phyloP scores from a whole-genome alignment of 2,329 filamentous ascomycete species.

The Monosporascus ibericus region DNA sequence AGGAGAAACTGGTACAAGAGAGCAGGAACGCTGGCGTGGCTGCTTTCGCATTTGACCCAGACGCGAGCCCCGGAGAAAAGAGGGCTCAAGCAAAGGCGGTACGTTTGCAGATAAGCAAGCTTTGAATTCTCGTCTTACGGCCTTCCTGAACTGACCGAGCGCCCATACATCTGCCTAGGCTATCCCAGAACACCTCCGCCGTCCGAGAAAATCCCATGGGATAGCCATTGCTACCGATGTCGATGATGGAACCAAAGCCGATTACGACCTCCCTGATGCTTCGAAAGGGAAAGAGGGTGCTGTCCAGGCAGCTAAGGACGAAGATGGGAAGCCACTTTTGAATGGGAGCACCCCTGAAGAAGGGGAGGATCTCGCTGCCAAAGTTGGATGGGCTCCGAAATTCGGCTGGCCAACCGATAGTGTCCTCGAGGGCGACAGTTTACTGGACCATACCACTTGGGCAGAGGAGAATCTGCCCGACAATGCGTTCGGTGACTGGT shows the following conservation, averaged over 20 bases:
- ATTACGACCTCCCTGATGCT: constrained; percentile 73
- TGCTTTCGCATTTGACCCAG: constrained; percentile 80
- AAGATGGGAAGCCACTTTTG: constrained; percentile 39
- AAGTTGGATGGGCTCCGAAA: constrained; percentile 81
- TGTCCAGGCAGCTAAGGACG: constrained; percentile 46
- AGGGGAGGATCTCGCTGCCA: constrained; percentile 45
- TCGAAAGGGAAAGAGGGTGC: constrained; percentile 67
- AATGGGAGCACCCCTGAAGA: constrained; percentile 49
- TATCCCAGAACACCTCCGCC: constrained; percentile 59
- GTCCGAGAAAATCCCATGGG: constrained; percentile 54
- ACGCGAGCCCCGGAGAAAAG: constrained; percentile 81
- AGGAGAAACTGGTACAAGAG: constrained; percentile 69
- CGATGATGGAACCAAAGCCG: constrained; percentile 61
- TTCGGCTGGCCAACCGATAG: constrained; percentile 66
- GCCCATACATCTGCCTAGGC: constrained; percentile 36
- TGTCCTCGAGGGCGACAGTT: constrained; percentile 53
- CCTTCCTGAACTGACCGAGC: constrained; percentile 9
- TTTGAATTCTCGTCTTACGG: constrained; percentile 4
- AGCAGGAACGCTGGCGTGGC: constrained; percentile 71
- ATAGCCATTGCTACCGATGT: constrained; percentile 73
- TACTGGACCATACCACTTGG: constrained; percentile 84
- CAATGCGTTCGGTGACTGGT: constrained; percentile 95
- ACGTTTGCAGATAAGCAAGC: constrained; percentile 29
- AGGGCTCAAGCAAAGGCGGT: constrained; percentile 71
- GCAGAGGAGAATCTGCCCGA: constrained; percentile 80